Evolutionary conservation across 495 filamentous ascomycete species (phyloP), one percentile per base, ranked within the genome.

Genomic region (Aspergillus coremiiformis): DNA sequence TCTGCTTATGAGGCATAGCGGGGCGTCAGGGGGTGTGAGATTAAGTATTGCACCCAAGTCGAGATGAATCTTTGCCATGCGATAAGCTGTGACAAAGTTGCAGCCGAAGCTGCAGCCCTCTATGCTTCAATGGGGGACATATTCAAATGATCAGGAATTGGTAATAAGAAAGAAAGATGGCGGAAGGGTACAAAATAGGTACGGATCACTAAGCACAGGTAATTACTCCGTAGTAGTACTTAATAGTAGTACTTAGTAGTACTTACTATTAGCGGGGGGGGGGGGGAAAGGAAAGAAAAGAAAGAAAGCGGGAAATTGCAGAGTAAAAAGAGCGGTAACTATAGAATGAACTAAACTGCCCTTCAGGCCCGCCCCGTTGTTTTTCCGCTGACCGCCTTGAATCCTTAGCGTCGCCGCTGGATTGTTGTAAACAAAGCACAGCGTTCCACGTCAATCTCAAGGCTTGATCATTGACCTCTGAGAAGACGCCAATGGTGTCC

Each of bases 1-100:
- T 74, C 58, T 73, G 67, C 57, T 75, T 74, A 64, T 72, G 69
- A 71, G 71, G 66, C 74, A 77, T 77, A 68, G 69, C 70, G 71
- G 69, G 71, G 67, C 62, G 62, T 68, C 54, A 46, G 60, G 58
- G 55, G 55, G 56, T 60, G 60, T 64, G 35, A 48, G 32, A 19
- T 39, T 20, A 59, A 46, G 46, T 30, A 35, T 43, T 47, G 43
- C 51, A 59, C 59, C 56, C 53, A 57, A 22, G 58, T 57, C 29
- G 56, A 53, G 54, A 59, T 59, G 32, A 50, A 56, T 44, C 62
- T 61, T 63, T 61, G 61, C 55, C 62, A 63, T 58, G 51, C 42
- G 41, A 26, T 52, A 20, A 15, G 49, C 42, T 47, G 59, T 64
- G 66, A 69, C 64, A 69, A 66, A 69, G 64, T 63, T 64, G 62